Conservation (phyloP, 345 rosid genomes). For the Pugionium cornutum region DNA sequence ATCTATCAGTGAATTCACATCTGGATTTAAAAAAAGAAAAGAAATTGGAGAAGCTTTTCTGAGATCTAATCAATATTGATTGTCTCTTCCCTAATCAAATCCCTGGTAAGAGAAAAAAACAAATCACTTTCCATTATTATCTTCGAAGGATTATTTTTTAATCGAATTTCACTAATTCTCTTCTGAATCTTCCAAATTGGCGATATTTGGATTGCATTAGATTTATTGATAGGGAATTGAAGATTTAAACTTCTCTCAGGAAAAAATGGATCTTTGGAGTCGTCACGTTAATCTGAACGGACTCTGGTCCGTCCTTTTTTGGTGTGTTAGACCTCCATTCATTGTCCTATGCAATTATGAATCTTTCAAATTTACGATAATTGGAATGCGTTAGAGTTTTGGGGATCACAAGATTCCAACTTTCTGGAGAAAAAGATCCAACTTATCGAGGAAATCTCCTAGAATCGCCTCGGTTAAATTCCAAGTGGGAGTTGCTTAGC, state of each 20-base stretch:
- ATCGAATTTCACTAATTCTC: slow-evolving; percentile 1
- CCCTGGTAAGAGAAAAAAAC: slow-evolving; percentile 30
- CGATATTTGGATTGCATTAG: slow-evolving; percentile 3
- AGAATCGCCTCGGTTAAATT: neutral
- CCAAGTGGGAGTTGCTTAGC: neutral
- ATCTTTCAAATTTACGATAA: too few relatives aligned
- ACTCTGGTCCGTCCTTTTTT: too few relatives aligned
- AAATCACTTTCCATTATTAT: slow-evolving; percentile 1
- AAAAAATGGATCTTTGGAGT: neutral
- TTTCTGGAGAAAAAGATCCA: slow-evolving; percentile 10
- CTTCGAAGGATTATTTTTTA: neutral
- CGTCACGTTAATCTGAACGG: too few relatives aligned
- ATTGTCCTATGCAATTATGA: too few relatives aligned
- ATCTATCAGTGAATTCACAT: slow-evolving; percentile 22
- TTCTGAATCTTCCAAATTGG: neutral
- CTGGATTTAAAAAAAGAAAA: neutral
- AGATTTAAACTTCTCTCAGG: slow-evolving; percentile 22
- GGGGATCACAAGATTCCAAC: slow-evolving; percentile 20
- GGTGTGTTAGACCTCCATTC: too few relatives aligned
- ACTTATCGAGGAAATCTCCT: slow-evolving; percentile 2
- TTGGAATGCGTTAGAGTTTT: slow-evolving; percentile 11
- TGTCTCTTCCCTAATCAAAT: slow-evolving; percentile 12
- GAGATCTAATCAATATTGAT: slow-evolving; percentile 28
- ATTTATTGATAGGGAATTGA: neutral
- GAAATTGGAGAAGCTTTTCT: slow-evolving; percentile 17